Conservation (phyloP, 2,329 filamentous ascomycete genomes). For the Tetracladium maxilliforme region DNA sequence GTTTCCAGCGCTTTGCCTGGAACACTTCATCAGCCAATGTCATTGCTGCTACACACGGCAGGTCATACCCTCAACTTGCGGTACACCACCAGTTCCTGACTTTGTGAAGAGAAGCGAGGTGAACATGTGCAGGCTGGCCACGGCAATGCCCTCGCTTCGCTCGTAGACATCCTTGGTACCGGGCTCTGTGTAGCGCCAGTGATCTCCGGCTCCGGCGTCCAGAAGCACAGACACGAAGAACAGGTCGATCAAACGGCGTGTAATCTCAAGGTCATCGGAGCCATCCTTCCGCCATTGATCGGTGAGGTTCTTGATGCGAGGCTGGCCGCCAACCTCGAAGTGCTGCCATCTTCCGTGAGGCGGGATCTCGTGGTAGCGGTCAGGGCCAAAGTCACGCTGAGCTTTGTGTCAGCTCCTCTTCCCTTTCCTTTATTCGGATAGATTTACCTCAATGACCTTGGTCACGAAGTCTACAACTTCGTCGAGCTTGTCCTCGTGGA, state of each 20-base stretch:
- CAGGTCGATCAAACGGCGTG: slow-evolving; percentile 40
- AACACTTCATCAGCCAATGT: not conserved
- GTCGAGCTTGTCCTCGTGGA: slow-evolving; percentile 13
- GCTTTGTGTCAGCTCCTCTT: too few relatives aligned
- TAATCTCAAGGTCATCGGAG: slow-evolving; percentile 27
- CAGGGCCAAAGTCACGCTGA: slow-evolving; percentile 20
- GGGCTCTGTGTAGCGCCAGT: slow-evolving; percentile 29
- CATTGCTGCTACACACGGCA: too few relatives aligned
- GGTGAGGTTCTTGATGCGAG: slow-evolving; percentile 29
- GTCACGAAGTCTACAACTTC: slow-evolving; percentile 14
- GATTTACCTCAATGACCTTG: slow-evolving; percentile 13
- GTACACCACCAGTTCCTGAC: slow-evolving; percentile 4
- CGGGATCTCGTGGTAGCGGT: slow-evolving; percentile 17
- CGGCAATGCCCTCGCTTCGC: slow-evolving; percentile 34
- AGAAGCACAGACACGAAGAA: slow-evolving; percentile 46
- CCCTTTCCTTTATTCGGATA: too few relatives aligned
- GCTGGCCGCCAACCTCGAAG: slow-evolving; percentile 39
- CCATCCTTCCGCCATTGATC: slow-evolving; percentile 25
- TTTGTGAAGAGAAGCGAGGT: slow-evolving; percentile 21
- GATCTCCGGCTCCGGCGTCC: slow-evolving; percentile 36
- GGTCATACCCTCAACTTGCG: slow-evolving; percentile 19
- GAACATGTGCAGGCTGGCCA: slow-evolving; percentile 35
- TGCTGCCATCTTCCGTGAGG: slow-evolving; percentile 41
- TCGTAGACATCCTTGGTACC: slow-evolving; percentile 16
- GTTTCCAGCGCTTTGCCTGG: slow-evolving; percentile 17